Evolutionary conservation across 257 asterid genomes (phyloP).

Genomic region (Nicotiana obtusifolia): DNA sequence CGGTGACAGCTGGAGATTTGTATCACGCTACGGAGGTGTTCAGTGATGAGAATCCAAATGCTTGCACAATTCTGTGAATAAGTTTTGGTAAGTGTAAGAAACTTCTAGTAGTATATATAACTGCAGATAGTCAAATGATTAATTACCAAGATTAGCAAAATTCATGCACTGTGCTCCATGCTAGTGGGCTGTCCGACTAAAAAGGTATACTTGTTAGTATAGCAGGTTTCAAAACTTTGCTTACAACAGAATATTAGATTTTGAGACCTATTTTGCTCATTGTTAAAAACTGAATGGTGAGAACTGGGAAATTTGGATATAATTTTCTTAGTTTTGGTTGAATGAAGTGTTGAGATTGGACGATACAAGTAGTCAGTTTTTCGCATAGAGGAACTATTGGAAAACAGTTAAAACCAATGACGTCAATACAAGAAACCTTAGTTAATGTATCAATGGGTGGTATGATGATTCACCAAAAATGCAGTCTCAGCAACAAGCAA

Average conservation of each 20-base stretch:
- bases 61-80: background rate
- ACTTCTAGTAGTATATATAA: background rate
- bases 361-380: background rate
- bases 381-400: background rate
- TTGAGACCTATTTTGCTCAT: background rate
- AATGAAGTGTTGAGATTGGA: background rate
- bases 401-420: background rate
- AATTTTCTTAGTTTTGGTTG: too few species aligned
- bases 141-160: background rate
- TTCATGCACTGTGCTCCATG: background rate
- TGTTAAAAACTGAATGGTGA: background rate
- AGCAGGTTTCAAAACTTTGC: background rate
- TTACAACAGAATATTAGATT: background rate
- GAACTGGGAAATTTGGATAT: too few species aligned
- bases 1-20: background rate
- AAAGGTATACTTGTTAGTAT: background rate
- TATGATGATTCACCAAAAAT: background rate
- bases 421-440: background rate
- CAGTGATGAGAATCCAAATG: conserved; percentile 8
- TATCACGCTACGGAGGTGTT: background rate
- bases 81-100: background rate
- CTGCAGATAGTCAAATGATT: background rate
- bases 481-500: background rate
- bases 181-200: background rate
- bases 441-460: background rate